These are phyloP conservation scores for Russula sp. DNA, from an alignment of 768 basidiomycete species.

Conservation along the genomic window DNA sequence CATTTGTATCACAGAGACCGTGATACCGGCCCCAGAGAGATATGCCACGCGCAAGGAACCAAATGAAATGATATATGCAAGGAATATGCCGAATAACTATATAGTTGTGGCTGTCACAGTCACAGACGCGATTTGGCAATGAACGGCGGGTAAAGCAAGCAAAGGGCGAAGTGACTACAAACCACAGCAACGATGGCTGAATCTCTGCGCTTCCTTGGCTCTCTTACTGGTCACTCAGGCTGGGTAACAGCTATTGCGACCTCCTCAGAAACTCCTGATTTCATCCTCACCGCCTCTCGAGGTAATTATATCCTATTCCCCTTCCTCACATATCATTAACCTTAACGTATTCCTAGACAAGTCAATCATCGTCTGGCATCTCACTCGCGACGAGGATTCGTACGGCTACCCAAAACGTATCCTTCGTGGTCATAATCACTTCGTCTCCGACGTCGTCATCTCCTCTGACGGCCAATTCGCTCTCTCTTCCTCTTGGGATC, in stretches of 20 bases:
- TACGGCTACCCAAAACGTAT: constrained; percentile 98
- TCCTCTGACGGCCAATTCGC: constrained; percentile 99
- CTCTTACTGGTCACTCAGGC: constrained; percentile 89
- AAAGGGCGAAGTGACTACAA: too few species aligned
- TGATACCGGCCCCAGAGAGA: not conserved
- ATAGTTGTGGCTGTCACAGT: constrained; percentile 25
- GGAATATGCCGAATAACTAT: constrained; percentile 18
- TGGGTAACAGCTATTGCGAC: constrained; percentile 99
- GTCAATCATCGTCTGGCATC: constrained; percentile 99
- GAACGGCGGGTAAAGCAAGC: not conserved
- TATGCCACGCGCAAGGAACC: too few species aligned
- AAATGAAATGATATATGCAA: too few species aligned
- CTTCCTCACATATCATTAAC: constrained; percentile 15
- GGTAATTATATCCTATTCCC: constrained; percentile 43
- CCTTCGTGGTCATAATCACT: constrained; percentile 98
- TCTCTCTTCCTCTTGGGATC: constrained; percentile 99
- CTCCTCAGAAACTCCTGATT: constrained; percentile 97
- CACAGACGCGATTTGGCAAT: not conserved
- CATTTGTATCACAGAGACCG: too few species aligned
- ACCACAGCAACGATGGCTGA: constrained; percentile 22
- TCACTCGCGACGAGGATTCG: constrained; percentile 85
- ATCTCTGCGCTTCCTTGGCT: constrained; percentile 52
- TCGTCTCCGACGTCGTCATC: constrained; percentile 97
- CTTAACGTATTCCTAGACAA: constrained; percentile 62
- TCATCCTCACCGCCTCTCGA: constrained; percentile 97